phyloP scores from a whole-genome alignment of 2,329 filamentous ascomycete species.

The Colletotrichum orchidophilum region DNA sequence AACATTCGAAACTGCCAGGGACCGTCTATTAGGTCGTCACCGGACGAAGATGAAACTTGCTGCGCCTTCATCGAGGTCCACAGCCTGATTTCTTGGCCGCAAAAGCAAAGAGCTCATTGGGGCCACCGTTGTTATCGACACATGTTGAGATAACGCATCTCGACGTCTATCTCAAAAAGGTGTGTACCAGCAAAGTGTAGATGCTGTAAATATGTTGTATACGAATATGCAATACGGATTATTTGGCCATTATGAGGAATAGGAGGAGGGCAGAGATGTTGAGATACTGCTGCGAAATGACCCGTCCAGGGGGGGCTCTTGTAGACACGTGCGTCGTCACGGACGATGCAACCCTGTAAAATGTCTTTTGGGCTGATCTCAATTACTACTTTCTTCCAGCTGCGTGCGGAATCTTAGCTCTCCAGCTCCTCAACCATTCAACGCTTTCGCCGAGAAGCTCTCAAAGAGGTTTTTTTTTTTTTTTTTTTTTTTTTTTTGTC shows the following conservation, averaged over 20 bases:
- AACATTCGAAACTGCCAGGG: slow-evolving; percentile 24
- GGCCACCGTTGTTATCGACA: slow-evolving; percentile 8
- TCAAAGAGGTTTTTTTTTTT: too few species aligned
- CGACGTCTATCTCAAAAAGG: too few species aligned
- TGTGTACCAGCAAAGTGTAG: too few species aligned
- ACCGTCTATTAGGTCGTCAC: slow-evolving; percentile 14
- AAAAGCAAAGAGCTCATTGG: slow-evolving; percentile 13
- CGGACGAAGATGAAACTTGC: slow-evolving; percentile 43
- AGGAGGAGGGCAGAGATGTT: too few species aligned
- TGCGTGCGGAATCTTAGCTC: background rate
- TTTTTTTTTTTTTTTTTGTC: too few species aligned
- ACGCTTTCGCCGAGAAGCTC: background rate
- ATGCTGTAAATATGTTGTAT: too few species aligned
- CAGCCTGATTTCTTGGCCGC: slow-evolving; percentile 1
- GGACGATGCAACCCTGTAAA: slow-evolving; percentile 23
- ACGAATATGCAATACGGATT: too few species aligned
- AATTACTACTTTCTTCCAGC: background rate
- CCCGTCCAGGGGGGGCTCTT: background rate
- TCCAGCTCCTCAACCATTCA: background rate
- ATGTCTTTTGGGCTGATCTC: background rate
- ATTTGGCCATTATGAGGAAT: too few species aligned
- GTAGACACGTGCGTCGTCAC: slow-evolving; percentile 25
- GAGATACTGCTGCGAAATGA: slow-evolving; percentile 1
- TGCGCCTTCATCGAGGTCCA: slow-evolving; percentile 35
- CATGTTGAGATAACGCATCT: slow-evolving; percentile 1